Conservation (phyloP, 352 stramenopile genomes). For the Phytophthora gonapodyides region DNA sequence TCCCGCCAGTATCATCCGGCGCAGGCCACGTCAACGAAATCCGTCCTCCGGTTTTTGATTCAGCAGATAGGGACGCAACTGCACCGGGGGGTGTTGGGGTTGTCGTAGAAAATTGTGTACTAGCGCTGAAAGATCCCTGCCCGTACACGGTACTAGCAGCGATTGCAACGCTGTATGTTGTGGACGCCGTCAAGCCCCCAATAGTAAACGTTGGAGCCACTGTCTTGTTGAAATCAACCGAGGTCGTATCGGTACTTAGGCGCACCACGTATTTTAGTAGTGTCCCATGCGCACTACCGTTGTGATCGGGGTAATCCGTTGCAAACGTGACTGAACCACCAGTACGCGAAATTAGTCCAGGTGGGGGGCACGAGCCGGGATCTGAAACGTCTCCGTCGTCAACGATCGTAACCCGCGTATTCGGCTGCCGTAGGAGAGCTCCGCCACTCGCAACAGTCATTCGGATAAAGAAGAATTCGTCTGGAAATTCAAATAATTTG, state of each 20-base stretch:
- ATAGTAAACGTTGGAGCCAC: constrained; percentile 16
- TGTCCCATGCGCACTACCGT: constrained; percentile 46
- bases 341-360: constrained; percentile 29
- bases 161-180: constrained; percentile 45
- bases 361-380: constrained; percentile 35
- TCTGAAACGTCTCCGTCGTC: constrained; percentile 58
- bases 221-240: constrained; percentile 20
- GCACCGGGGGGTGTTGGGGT: constrained; percentile 42
- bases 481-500: constrained; percentile 51
- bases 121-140: constrained; percentile 38
- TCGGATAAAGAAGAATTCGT: constrained; percentile 52
- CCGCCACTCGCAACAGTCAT: constrained; percentile 38
- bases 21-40: constrained; percentile 45
- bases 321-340: constrained; percentile 47
- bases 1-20: constrained; percentile 55
- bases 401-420: constrained; percentile 45
- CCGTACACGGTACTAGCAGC: constrained; percentile 43
- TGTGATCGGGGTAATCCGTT: constrained; percentile 43
- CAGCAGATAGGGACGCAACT: constrained; percentile 19
- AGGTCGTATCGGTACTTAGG: constrained; percentile 24
- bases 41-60: constrained; percentile 42
- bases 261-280: constrained; percentile 46
- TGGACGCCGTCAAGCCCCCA: constrained; percentile 39
- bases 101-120: constrained; percentile 45
- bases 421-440: constrained; percentile 19